Base-by-base conservation (phyloP, 352 stramenopile genomes). In the Globisporangium cylindrosporum region DNA sequence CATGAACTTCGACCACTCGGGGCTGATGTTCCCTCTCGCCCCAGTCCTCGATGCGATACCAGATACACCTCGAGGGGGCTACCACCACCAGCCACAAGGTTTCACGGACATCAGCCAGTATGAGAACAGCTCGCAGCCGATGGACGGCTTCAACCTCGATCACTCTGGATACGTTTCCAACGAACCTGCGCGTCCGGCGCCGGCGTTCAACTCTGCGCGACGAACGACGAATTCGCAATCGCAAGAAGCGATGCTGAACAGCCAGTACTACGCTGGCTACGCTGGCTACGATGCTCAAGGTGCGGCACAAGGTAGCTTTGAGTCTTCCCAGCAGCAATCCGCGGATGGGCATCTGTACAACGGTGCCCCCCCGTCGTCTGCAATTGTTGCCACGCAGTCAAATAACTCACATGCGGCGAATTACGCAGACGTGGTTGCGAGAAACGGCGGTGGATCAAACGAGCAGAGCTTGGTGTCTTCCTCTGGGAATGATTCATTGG, bases 11-110 rank as follows among this genome's bases (percentile, higher is more conserved):
- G 73, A 80, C 38, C 56, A 73, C 41, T 65, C 54, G 32, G 73
- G 73, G 0, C 65, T 81, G 12, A 64, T 80, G 24, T 82, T 82
- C 64, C 75, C 75, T 7, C 65, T 79, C 18, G 73, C 75, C 12
- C 75, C 75, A 0, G 75, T 69, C 27, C 75, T 78, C 51, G 64
- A 73, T 64, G 59, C 60, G 66, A 78, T 62, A 48, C 66, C 59
- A 3, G 68, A 71, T 56, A 72, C 66, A 53, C 67, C 66, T 18
- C 68, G 70, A 38, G 66, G 68, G 9, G 46, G 27, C n/a, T 68
- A 67, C 46, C 38, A 57, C 41, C 62, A 71, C 34, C 64, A 71
- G 36, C 20, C 66, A 27, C 69, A 76, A 27, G 61, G 73, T 20
- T 73, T 73, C 49, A 69, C 66, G 49, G 70, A 72, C 34, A 66